Percentiles rank a stretch among this genome's conserved stretches.
Conservation (phyloP, 441 rosid species). For the Melastoma candidum region DNA sequence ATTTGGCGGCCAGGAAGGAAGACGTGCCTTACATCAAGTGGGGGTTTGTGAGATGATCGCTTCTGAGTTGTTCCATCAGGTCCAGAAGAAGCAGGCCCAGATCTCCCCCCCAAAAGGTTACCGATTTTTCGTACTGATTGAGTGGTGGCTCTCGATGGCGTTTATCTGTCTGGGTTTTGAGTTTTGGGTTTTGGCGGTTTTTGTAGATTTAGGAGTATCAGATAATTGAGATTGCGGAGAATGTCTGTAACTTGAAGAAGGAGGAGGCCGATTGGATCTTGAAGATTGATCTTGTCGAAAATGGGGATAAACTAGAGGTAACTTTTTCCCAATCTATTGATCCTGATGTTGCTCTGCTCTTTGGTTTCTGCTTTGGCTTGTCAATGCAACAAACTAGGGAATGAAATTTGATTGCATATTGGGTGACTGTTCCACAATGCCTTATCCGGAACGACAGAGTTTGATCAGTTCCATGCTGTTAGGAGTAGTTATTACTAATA, state of each 20-base stretch:
- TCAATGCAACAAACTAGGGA: no score
- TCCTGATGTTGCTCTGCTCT: neutral
- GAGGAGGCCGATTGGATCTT: conserved; percentile 95
- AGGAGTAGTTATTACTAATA: no score
- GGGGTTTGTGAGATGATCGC: conserved; percentile 84
- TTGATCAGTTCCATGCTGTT: no score
- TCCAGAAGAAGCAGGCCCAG: conserved; percentile 54
- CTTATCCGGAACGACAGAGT: neutral
- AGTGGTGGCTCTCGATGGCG: conserved; percentile 9
- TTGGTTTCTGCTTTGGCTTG: no score
- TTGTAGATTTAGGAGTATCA: conserved; percentile 73
- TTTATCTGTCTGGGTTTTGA: neutral
- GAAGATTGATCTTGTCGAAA: conserved; percentile 73
- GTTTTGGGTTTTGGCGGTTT: neutral
- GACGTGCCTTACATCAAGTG: conserved; percentile 77
- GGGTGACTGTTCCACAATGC: neutral
- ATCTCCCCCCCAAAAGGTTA: conserved; percentile 76
- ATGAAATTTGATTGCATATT: neutral
- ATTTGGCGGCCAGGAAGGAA: conserved; percentile 49
- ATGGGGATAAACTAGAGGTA: conserved; percentile 70
- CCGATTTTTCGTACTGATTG: conserved; percentile 2
- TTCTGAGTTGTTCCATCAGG: conserved; percentile 42
- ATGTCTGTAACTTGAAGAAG: conserved; percentile 89
- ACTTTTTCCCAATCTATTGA: neutral
- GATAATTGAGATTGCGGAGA: conserved; percentile 88